Evolutionary conservation across 1,139 yeast species (phyloP).

Genomic region (Yamadazyma spencermartinsiae): DNA sequence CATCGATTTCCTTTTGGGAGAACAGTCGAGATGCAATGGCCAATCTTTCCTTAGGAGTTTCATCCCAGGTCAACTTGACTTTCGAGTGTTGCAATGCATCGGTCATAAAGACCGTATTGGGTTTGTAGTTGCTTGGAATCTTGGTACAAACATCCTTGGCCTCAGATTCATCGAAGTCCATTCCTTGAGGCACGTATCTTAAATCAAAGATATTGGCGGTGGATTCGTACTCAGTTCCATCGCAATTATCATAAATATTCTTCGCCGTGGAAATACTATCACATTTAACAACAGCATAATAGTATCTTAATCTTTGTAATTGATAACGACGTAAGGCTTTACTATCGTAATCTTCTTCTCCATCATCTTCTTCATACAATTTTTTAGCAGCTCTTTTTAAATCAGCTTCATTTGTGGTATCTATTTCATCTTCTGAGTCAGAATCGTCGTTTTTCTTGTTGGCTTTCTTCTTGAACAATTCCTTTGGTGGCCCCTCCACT

Average conservation of each 20-base stretch:
- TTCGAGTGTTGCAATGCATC: conserved; percentile 94
- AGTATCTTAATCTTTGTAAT: conserved; percentile 82
- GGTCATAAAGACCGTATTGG: conserved; percentile 76
- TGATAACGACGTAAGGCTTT: conserved; percentile 76
- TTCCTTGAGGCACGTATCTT: conserved; percentile 88
- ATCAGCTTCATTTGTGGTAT: conserved; percentile 41
- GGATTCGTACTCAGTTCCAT: conserved; percentile 94
- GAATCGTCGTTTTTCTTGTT: conserved; percentile 30
- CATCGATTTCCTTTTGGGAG: conserved; percentile 88
- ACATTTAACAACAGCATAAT: conserved; percentile 89
- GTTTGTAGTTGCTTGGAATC: conserved; percentile 78
- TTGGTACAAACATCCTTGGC: conserved; percentile 72
- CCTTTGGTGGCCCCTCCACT: conserved; percentile 88
- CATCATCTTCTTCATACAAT: conserved; percentile 70
- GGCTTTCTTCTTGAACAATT: conserved; percentile 57
- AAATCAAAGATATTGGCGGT: conserved; percentile 94
- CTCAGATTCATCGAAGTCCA: conserved; percentile 74
- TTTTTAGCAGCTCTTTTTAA: conserved; percentile 60
- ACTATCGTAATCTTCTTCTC: conserved; percentile 70
- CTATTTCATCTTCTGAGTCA: conserved; percentile 50
- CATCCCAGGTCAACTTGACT: conserved; percentile 96
- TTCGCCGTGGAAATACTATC: conserved; percentile 73
- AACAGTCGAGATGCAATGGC: conserved; percentile 79
- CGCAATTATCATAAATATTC: conserved; percentile 79
- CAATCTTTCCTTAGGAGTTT: conserved; percentile 90